Evolutionary conservation across 2,329 filamentous ascomycete species (phyloP).

Genomic region (Pseudocercospora ulei): DNA sequence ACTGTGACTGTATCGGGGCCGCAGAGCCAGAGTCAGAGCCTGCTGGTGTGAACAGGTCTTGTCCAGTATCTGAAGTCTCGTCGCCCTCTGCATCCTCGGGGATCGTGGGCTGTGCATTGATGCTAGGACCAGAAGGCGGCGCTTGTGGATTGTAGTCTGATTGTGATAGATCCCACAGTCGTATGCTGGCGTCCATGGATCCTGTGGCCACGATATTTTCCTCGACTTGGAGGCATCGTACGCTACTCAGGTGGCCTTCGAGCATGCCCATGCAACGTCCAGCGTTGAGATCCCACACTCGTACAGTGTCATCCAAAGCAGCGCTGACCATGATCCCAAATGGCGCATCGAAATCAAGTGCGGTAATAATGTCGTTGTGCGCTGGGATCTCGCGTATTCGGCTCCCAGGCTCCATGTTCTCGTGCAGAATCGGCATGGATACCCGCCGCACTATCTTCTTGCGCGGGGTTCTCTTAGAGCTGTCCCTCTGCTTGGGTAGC

Average conservation of each 20-base stretch:
- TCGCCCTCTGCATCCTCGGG: conserved; percentile 43
- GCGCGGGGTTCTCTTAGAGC: conserved; percentile 43
- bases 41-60: conserved; percentile 28
- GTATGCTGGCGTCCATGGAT: conserved; percentile 87
- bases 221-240: conserved; percentile 83
- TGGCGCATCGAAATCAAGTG: conserved; percentile 91
- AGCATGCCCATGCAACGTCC: conserved; percentile 84
- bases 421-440: conserved; percentile 90
- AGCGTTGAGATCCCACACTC: conserved; percentile 92
- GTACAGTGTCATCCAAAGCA: conserved; percentile 82
- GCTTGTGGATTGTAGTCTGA: conserved; percentile 65
- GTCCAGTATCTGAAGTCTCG: conserved; percentile 21
- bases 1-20: conserved; percentile 44
- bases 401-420: conserved; percentile 84
- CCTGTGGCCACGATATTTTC: conserved; percentile 93
- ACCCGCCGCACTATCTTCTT: conserved; percentile 56
- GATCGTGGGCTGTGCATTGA: conserved; percentile 36
- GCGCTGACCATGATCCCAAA: conserved; percentile 92
- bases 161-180: conserved; percentile 86
- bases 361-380: conserved; percentile 78
- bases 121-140: conserved; percentile 42
- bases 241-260: conserved; percentile 90
- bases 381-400: conserved; percentile 80
- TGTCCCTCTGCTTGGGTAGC: conserved; percentile 49
- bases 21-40: conserved; percentile 20